These are phyloP conservation scores for Candida lessepsii DNA, from an alignment of 805 yeast genomes.

Conservation along the genomic window DNA sequence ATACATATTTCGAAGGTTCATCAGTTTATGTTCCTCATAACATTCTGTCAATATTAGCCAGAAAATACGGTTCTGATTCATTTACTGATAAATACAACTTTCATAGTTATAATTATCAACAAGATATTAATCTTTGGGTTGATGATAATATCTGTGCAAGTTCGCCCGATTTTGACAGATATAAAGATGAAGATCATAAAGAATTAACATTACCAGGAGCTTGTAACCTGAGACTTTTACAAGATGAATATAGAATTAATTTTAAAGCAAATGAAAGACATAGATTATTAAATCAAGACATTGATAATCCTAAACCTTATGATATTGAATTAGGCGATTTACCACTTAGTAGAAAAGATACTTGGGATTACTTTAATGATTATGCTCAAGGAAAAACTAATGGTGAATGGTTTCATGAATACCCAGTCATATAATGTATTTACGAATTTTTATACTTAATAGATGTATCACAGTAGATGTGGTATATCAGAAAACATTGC, in stretches of 20 bases:
- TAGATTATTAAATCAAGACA: conserved; percentile 19
- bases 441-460: no score
- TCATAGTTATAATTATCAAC: conserved; percentile 36
- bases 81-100: conserved; percentile 28
- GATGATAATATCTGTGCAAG: conserved; percentile 38
- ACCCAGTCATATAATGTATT: conserved; percentile 2
- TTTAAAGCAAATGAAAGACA: conserved; percentile 27
- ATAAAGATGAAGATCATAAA: conserved; percentile 24
- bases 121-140: conserved; percentile 48
- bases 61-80: conserved; percentile 33
- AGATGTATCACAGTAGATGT: not conserved
- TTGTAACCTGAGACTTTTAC: conserved; percentile 32
- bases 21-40: conserved; percentile 36
- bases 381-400: conserved; percentile 15
- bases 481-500: not conserved
- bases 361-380: conserved; percentile 32
- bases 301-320: conserved; percentile 26
- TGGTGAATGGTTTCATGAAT: conserved; percentile 22
- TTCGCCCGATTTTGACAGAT: conserved; percentile 25
- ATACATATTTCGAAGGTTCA: conserved; percentile 37
- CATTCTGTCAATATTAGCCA: conserved; percentile 26
- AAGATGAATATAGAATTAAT: conserved; percentile 37
- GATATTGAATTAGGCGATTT: conserved; percentile 28
- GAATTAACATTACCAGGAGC: conserved; percentile 38
- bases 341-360: conserved; percentile 40